Base-by-base conservation (phyloP, 2,329 filamentous ascomycete species). In the Pseudopyrenochaeta lycopersici region DNA sequence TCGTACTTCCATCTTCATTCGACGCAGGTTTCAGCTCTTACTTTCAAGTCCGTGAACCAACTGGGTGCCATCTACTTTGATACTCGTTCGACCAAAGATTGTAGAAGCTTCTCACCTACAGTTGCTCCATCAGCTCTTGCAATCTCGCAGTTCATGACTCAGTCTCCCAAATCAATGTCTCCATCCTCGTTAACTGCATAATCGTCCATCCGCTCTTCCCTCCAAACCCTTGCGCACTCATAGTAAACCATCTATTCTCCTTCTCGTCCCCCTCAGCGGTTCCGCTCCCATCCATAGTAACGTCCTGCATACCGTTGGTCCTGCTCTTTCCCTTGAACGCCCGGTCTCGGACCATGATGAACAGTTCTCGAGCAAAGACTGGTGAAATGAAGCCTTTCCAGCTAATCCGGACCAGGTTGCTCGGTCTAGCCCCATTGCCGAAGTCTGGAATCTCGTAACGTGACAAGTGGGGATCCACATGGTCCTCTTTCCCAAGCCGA, bases 391-490 rank as follows among this genome's bases (percentile, higher is more conserved):
- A 76, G 2, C 80, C 81, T 29, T 66, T 71, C 78, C 78, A 82
- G n/a, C 72, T 64, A 6, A 81, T 57, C 4, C 64, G 63, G 1
- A 76, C 71, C 17, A 82, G 54, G 38, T 69, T 56, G 17, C 38
- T 54, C 9, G 58, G 50, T 3, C 30, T 35, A 1, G 57, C 4
- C 2, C 49, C 62, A 7, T 51, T 48, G 0, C 60, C 60, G n/a
- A 75, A 70, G 2, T 77, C 77, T 1, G 89, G 88, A 1, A 85
- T 78, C 10, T 78, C 73, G 70, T 94, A 94, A 18, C 87, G 83
- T 21, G 86, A 89, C 2, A 95, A 77, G 67, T 88, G 90, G 0
- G 85, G 77, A 72, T 94, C 88, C 29, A 92, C 82, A 4, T 68
- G 70, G 71, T 93, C 89, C 9, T 69, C 71, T 3, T 76, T 71